Conservation (phyloP, 2,329 filamentous ascomycete genomes). For the Blumeria graminis region DNA sequence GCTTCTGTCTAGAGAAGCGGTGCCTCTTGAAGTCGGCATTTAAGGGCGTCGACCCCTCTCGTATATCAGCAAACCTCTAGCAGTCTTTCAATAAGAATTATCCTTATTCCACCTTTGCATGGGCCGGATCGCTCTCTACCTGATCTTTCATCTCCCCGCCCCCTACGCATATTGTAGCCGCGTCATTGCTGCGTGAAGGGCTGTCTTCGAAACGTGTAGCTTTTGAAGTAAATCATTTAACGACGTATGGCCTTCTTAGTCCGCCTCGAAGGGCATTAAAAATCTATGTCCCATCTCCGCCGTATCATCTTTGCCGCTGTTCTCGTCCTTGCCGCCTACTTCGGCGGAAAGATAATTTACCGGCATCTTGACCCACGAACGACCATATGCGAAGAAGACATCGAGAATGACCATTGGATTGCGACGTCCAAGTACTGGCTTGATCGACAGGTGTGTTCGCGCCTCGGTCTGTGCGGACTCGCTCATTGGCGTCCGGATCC, state of each 20-base stretch:
- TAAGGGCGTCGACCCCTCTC: too few species aligned
- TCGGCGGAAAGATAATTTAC: constrained; percentile 26
- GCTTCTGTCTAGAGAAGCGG: too few species aligned
- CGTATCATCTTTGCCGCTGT: constrained; percentile 17
- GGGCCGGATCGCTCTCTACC: too few species aligned
- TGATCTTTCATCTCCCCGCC: too few species aligned
- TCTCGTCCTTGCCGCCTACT: constrained; percentile 19
- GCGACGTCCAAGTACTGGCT: constrained; percentile 46
- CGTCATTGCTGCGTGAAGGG: too few species aligned
- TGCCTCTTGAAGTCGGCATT: too few species aligned
- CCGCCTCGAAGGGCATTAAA: not conserved
- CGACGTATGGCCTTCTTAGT: not conserved
- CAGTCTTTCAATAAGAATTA: too few species aligned
- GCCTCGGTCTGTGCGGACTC: constrained; percentile 58
- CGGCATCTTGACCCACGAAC: constrained; percentile 37
- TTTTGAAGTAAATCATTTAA: too few species aligned
- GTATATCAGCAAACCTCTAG: too few species aligned
- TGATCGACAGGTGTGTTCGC: constrained; percentile 54
- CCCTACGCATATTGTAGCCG: too few species aligned
- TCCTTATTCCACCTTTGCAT: too few species aligned
- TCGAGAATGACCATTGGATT: constrained; percentile 43
- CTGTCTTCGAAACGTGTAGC: too few species aligned
- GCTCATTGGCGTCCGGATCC: constrained; percentile 42
- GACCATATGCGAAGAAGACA: constrained; percentile 24
- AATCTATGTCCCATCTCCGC: constrained; percentile 8